Evolutionary conservation across 352 stramenopile species (phyloP).

Genomic region (Pythium rhizo-oryzae): DNA sequence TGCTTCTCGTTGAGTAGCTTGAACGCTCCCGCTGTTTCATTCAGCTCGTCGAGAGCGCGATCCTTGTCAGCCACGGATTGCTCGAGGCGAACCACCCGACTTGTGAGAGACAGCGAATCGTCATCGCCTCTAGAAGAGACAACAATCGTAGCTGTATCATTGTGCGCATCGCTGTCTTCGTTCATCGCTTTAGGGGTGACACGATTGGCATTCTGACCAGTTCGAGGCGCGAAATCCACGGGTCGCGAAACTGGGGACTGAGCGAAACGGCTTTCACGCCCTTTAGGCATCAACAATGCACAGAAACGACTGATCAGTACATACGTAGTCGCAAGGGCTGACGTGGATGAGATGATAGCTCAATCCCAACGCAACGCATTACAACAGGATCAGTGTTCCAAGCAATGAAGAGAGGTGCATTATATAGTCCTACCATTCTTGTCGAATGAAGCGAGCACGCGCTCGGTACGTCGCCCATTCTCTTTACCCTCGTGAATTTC

Average conservation of each 20-base stretch:
- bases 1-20: slow-evolving; percentile 68
- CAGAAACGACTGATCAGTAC: not conserved
- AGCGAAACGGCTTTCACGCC: not conserved
- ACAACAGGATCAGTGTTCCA: not conserved
- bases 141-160: not conserved
- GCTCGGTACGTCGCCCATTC: not conserved
- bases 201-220: not conserved
- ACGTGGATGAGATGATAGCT: not conserved
- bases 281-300: not conserved
- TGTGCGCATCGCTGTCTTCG: not conserved
- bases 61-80: slow-evolving; percentile 11
- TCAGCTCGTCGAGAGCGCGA: slow-evolving; percentile 23
- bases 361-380: not conserved
- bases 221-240: not conserved
- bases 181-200: not conserved
- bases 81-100: slow-evolving; percentile 3
- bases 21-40: slow-evolving; percentile 20
- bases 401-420: not conserved
- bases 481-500: slow-evolving; percentile 1
- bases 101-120: not conserved
- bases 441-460: not conserved
- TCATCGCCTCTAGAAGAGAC: not conserved
- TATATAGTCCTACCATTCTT: slow-evolving; percentile 24
- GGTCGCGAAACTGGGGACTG: not conserved
- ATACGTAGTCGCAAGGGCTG: not conserved